These are phyloP conservation scores for Herpetomonas tarakana DNA, from an alignment of 208 protist genomes.

Conservation along the genomic window DNA sequence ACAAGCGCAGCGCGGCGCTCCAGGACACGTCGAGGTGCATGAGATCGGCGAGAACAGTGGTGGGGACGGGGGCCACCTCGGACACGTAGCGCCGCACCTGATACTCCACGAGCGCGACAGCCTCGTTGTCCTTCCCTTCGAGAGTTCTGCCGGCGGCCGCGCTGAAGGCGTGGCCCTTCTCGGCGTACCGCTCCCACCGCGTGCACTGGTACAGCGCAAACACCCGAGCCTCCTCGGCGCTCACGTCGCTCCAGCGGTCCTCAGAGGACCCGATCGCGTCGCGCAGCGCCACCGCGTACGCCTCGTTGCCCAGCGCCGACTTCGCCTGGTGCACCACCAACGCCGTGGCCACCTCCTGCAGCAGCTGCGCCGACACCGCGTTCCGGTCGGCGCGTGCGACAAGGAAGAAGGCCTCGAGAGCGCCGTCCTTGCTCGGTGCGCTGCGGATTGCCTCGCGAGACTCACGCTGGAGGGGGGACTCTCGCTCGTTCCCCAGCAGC, in stretches of 20 bases:
- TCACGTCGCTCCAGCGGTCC: conserved; percentile 43
- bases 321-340: conserved; percentile 47
- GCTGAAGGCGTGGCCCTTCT: conserved; percentile 46
- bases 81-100: conserved; percentile 31
- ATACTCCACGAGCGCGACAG: conserved; percentile 47
- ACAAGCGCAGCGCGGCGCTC: conserved; percentile 50
- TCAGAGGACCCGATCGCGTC: conserved; percentile 33
- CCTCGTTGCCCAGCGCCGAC: conserved; percentile 26
- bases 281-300: conserved; percentile 38
- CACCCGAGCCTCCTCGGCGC: conserved; percentile 32
- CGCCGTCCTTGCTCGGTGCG: conserved; percentile 32
- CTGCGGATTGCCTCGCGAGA: conserved; percentile 17
- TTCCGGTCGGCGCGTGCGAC: conserved; percentile 17
- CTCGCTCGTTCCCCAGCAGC: conserved; percentile 2
- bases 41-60: conserved; percentile 45
- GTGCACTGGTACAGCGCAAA: conserved; percentile 52
- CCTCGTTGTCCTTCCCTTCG: conserved; percentile 69
- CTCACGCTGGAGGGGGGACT: conserved; percentile 20
- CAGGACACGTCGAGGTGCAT: conserved; percentile 76
- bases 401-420: conserved; percentile 43
- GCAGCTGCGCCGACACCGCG: conserved; percentile 16
- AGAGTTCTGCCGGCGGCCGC: conserved; percentile 41
- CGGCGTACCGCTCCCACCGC: conserved; percentile 41
- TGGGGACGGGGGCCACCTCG: conserved; percentile 20
- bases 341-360: conserved; percentile 26